These are phyloP conservation scores for Gossypium raimondii DNA, from an alignment of 345 rosid genomes.

Conservation along the genomic window DNA sequence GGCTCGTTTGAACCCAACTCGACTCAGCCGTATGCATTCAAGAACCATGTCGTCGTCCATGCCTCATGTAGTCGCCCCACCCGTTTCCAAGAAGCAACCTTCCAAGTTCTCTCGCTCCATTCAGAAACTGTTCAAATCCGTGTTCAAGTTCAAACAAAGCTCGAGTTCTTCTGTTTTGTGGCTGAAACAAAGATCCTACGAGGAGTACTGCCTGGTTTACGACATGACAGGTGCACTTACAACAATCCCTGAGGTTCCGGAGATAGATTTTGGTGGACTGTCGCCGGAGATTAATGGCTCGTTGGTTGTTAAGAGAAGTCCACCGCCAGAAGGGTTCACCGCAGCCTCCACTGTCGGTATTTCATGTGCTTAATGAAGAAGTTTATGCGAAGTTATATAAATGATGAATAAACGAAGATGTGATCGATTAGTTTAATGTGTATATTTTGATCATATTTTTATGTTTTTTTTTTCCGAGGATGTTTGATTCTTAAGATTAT, in stretches of 20 bases:
- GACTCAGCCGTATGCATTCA: slow-evolving; percentile 55
- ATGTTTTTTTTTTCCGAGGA: not conserved
- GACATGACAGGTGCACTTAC: slow-evolving; percentile 69
- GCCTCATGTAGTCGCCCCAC: slow-evolving; percentile 43
- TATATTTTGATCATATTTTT: not conserved
- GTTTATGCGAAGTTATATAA: not conserved
- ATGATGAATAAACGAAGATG: slow-evolving; percentile 4
- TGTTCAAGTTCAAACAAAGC: slow-evolving; percentile 44
- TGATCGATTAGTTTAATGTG: not conserved
- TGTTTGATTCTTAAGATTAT: not conserved
- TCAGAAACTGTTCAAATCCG: slow-evolving; percentile 45
- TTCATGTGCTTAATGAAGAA: slow-evolving; percentile 34
- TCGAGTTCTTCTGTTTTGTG: slow-evolving; percentile 17
- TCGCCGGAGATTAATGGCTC: slow-evolving; percentile 51
- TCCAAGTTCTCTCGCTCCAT: slow-evolving; percentile 65
- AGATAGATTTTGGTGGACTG: slow-evolving; percentile 48
- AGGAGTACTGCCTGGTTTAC: slow-evolving; percentile 40
- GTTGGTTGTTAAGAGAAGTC: slow-evolving; percentile 41
- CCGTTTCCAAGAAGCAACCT: slow-evolving; percentile 29
- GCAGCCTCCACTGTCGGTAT: slow-evolving; percentile 39
- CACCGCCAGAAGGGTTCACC: slow-evolving; percentile 62
- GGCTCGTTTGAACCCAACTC: slow-evolving; percentile 85
- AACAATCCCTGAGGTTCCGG: slow-evolving; percentile 83
- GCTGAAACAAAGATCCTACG: slow-evolving; percentile 24
- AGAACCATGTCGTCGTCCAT: slow-evolving; percentile 46